A percentile compares a stretch with the other conserved stretches of the same genome.
Evolutionary conservation across 257 asterid genomes (phyloP).

Genomic region (Primulina tabacum): DNA sequence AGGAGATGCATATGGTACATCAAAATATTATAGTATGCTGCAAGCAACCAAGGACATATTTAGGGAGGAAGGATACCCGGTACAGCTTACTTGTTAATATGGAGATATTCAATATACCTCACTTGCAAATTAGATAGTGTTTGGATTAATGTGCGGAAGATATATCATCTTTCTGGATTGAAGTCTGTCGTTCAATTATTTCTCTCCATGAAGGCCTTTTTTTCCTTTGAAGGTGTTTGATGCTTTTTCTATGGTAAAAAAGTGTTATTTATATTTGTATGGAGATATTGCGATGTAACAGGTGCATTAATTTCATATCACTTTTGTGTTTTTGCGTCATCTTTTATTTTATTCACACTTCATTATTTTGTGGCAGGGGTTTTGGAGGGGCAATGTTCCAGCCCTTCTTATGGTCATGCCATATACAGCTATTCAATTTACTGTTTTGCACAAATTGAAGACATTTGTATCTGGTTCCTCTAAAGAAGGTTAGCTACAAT

Average conservation of each 20-base stretch:
- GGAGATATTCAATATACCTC: conserved; percentile 1
- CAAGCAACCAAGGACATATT: conserved; percentile 90
- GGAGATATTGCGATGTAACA: neutral
- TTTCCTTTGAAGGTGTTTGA: too few relatives aligned
- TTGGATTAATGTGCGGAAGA: neutral
- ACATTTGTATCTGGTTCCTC: conserved; percentile 82
- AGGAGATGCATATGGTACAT: conserved; percentile 42
- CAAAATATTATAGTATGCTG: conserved; percentile 82
- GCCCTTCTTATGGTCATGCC: conserved; percentile 98
- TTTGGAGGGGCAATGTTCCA: conserved; percentile 97
- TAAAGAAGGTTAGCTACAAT: conserved; percentile 58
- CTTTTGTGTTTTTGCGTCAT: conserved; percentile 1
- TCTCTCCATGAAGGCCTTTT: neutral
- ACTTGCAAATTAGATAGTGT: neutral
- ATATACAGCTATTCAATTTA: conserved; percentile 87
- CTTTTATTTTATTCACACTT: conserved; percentile 7
- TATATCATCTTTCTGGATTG: conserved; percentile 7
- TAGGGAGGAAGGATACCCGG: conserved; percentile 93
- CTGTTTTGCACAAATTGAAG: conserved; percentile 75
- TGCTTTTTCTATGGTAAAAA: neutral
- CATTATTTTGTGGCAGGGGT: conserved; percentile 49
- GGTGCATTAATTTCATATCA: neutral
- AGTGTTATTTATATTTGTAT: too few relatives aligned
- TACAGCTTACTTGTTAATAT: conserved; percentile 28
- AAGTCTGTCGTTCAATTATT: neutral